These are phyloP conservation scores for Nectriaceae sp. DNA, from an alignment of 2,329 filamentous ascomycete species.

Conservation along the genomic window DNA sequence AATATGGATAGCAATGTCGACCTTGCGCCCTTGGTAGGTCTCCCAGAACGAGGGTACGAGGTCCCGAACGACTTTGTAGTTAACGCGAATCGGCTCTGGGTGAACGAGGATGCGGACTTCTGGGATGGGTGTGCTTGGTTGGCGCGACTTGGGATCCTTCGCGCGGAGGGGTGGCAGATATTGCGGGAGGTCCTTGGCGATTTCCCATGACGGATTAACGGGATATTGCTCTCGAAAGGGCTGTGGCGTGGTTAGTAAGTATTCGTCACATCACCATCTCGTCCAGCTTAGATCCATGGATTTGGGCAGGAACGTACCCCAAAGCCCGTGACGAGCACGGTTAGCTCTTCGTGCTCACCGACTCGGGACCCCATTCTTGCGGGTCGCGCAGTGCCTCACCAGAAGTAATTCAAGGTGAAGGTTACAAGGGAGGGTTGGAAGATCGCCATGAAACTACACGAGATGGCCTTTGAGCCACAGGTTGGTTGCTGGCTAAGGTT, in stretches of 20 bases:
- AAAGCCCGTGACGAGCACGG: slow-evolving; percentile 63
- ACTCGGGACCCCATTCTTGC: slow-evolving; percentile 38
- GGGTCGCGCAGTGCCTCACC: too few relatives aligned
- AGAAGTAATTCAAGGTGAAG: too few relatives aligned
- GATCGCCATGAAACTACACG: too few relatives aligned
- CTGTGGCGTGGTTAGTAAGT: slow-evolving; percentile 43
- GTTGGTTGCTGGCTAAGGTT: neutral
- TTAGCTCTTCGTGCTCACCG: slow-evolving; percentile 50
- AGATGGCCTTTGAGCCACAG: too few relatives aligned
- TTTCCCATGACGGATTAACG: slow-evolving; percentile 80
- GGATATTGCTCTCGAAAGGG: slow-evolving; percentile 74
- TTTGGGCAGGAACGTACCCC: slow-evolving; percentile 46
- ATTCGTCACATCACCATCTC: neutral
- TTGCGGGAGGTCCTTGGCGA: slow-evolving; percentile 67
- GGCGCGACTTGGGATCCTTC: slow-evolving; percentile 39
- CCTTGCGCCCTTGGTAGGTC: slow-evolving; percentile 37
- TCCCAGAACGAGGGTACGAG: slow-evolving; percentile 66
- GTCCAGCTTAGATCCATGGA: neutral
- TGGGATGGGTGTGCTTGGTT: slow-evolving; percentile 27
- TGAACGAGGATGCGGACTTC: slow-evolving; percentile 66
- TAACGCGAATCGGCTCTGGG: slow-evolving; percentile 68
- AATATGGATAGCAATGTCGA: slow-evolving; percentile 74
- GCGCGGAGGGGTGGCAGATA: slow-evolving; percentile 56
- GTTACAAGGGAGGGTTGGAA: too few relatives aligned
- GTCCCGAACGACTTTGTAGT: slow-evolving; percentile 66